These are phyloP conservation scores for Irpex sp. DNA, from an alignment of 1,284 basidiomycete species.

Conservation along the genomic window DNA sequence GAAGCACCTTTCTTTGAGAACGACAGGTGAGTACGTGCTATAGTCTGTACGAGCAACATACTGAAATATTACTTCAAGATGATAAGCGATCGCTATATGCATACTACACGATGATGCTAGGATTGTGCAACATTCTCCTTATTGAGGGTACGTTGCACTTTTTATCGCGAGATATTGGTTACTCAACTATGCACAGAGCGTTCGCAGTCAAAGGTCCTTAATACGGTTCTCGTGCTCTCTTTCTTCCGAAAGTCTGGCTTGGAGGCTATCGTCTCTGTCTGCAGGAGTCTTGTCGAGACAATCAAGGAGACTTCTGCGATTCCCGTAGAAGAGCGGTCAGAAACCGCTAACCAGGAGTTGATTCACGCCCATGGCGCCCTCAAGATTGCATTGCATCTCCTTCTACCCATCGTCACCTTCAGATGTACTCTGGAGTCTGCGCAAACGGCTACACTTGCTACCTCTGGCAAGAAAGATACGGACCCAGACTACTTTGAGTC, in stretches of 20 bases:
- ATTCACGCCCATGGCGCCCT: constrained; percentile 78
- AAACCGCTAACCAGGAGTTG: constrained; percentile 57
- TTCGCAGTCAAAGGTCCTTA: constrained; percentile 67
- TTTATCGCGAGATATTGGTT: too few species aligned
- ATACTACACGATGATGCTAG: constrained; percentile 78
- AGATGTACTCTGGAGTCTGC: constrained; percentile 83
- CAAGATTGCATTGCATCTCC: constrained; percentile 77
- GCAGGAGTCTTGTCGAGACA: constrained; percentile 51
- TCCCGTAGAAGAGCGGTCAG: constrained; percentile 51
- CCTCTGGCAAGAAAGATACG: constrained; percentile 75
- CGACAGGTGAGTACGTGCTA: constrained; percentile 41
- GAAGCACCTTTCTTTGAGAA: constrained; percentile 62
- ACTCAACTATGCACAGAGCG: constrained; percentile 52
- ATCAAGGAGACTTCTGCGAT: constrained; percentile 52
- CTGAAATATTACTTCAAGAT: constrained; percentile 29
- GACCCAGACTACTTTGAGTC: constrained; percentile 81
- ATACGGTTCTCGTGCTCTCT: constrained; percentile 78
- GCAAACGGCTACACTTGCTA: constrained; percentile 74
- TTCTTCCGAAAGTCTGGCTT: constrained; percentile 78
- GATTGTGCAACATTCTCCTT: constrained; percentile 69
- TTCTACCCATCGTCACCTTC: constrained; percentile 76
- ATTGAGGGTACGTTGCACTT: constrained; percentile 65
- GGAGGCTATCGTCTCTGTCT: constrained; percentile 62
- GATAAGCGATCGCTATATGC: constrained; percentile 54
- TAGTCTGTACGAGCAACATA: constrained; percentile 2